Evolutionary conservation across 2,329 filamentous ascomycete species (phyloP).

Genomic region (Arthrobotrys conoides): DNA sequence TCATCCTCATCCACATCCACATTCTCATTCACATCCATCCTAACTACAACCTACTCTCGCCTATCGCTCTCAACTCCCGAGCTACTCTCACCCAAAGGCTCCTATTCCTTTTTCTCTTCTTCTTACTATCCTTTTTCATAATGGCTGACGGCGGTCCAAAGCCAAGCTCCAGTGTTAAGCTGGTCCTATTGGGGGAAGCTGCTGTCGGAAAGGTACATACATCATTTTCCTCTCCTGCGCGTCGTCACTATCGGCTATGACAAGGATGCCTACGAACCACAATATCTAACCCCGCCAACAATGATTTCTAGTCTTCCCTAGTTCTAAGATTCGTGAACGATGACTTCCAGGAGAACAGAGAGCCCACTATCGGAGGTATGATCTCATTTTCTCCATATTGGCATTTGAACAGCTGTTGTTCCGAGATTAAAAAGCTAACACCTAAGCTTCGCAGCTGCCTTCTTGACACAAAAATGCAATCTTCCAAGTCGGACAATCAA

Average conservation of each 20-base stretch:
- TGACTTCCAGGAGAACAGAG: constrained; percentile 99
- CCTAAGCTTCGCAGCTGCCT: constrained; percentile 77
- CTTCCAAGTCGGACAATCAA: constrained; percentile 92
- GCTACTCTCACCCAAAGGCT: constrained; percentile 18
- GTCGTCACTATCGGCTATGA: constrained; percentile 31
- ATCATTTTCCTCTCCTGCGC: constrained; percentile 17
- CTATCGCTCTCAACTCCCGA: constrained; percentile 26
- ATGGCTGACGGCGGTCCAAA: constrained; percentile 77
- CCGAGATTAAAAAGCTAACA: constrained; percentile 56
- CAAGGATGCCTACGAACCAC: constrained; percentile 62
- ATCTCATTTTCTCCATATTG: constrained; percentile 64
- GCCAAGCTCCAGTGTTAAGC: constrained; percentile 99
- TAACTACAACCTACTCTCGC: constrained; percentile 1
- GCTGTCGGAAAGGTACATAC: constrained; percentile 94
- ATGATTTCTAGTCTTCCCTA: constrained; percentile 82
- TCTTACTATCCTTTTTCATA: constrained; percentile 68
- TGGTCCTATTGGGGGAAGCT: constrained; percentile 95
- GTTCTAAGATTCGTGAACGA: constrained; percentile 99
- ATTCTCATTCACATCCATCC: constrained; percentile 6
- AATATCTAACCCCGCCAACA: constrained; percentile 40
- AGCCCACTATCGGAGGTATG: constrained; percentile 96
- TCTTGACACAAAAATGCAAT: constrained; percentile 98
- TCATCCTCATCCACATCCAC: not conserved
- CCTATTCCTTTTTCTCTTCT: not conserved
- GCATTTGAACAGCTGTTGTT: not conserved